Conservation (phyloP, 2,329 filamentous ascomycete genomes). For the Mariannaea sp. region DNA sequence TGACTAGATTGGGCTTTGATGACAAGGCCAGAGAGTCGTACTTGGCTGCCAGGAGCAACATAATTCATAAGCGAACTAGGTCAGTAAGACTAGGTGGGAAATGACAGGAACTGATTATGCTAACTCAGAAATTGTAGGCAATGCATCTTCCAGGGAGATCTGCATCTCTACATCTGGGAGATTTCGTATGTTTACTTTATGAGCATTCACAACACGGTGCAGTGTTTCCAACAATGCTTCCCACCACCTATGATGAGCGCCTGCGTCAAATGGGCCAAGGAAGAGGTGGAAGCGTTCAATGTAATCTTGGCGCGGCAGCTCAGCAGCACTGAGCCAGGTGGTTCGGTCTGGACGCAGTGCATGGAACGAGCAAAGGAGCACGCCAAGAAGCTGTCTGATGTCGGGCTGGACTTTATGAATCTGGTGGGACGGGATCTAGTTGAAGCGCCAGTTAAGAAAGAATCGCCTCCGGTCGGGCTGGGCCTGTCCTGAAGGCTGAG, state of each 20-base stretch:
- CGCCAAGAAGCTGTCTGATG: slow-evolving; percentile 77
- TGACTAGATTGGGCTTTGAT: slow-evolving; percentile 86
- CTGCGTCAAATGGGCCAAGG: slow-evolving; percentile 98
- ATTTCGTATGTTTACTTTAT: slow-evolving; percentile 95
- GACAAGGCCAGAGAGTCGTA: slow-evolving; percentile 88
- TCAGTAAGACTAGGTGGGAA: slow-evolving; percentile 41
- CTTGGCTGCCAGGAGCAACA: slow-evolving; percentile 74
- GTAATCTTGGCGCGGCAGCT: slow-evolving; percentile 79
- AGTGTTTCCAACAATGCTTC: slow-evolving; percentile 86
- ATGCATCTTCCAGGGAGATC: slow-evolving; percentile 92
- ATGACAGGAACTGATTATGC: background rate
- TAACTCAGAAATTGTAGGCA: slow-evolving; percentile 62
- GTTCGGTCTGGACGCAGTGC: slow-evolving; percentile 79
- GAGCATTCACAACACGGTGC: slow-evolving; percentile 89
- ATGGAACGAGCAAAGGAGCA: slow-evolving; percentile 82
- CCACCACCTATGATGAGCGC: slow-evolving; percentile 86
- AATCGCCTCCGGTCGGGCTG: slow-evolving; percentile 35
- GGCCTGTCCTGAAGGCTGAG: slow-evolving; percentile 36
- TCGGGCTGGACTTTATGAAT: slow-evolving; percentile 87
- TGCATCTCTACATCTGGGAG: slow-evolving; percentile 93
- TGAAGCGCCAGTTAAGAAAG: slow-evolving; percentile 33
- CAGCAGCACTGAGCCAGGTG: slow-evolving; percentile 80
- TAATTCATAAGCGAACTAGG: slow-evolving; percentile 83
- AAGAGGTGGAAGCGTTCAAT: slow-evolving; percentile 91
- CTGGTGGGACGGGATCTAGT: slow-evolving; percentile 68